Evolutionary conservation across 306 rosid species (phyloP).

Genomic region (Malus orientalis): DNA sequence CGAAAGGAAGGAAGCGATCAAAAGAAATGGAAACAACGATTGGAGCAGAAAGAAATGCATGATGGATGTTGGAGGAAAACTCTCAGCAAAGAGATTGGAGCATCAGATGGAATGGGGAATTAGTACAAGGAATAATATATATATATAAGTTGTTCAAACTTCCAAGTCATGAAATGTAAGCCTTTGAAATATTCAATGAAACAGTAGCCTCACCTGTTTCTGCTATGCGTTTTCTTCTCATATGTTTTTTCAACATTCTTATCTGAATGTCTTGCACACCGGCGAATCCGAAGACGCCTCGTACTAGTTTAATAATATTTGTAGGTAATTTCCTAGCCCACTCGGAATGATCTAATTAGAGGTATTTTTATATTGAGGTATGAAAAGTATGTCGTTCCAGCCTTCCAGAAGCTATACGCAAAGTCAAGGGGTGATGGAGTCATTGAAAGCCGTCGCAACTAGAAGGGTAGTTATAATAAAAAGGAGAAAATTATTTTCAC

Average conservation of each 20-base stretch:
- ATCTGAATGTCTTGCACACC: not conserved
- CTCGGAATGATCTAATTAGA: not conserved
- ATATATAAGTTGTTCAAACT: not conserved
- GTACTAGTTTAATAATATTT: not conserved
- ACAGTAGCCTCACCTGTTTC: not conserved
- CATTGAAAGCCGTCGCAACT: not conserved
- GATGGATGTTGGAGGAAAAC: not conserved
- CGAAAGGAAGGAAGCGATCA: not conserved
- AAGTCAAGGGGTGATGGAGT: not conserved
- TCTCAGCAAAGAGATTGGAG: not conserved
- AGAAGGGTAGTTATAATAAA: too few species aligned
- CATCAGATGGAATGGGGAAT: not conserved
- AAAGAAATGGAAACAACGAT: not conserved
- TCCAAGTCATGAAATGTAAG: not conserved
- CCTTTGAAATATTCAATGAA: not conserved
- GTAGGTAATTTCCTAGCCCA: not conserved
- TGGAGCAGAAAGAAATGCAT: not conserved
- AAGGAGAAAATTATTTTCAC: too few species aligned
- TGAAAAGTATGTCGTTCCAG: not conserved
- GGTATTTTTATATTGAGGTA: not conserved
- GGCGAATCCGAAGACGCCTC: not conserved
- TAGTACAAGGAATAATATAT: not conserved
- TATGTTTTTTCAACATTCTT: not conserved
- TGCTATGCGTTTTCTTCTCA: not conserved
- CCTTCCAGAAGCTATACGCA: not conserved